phyloP scores from a whole-genome alignment of 108 stramenopile species.

The Skeletonema grethae region DNA sequence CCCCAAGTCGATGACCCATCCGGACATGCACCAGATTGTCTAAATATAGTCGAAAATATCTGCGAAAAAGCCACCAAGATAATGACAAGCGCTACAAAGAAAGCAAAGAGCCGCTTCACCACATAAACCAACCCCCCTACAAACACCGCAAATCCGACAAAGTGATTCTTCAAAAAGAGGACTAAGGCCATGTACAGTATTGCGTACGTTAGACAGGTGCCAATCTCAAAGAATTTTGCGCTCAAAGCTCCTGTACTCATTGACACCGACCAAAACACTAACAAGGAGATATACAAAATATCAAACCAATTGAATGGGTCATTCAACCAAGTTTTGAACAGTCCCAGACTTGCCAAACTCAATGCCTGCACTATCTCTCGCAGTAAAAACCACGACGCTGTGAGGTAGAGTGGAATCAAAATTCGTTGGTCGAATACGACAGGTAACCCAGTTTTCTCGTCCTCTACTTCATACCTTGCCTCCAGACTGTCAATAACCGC shows the following conservation, averaged over 20 bases:
- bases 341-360: constrained; percentile 30
- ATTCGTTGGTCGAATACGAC: neutral
- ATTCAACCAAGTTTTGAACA: constrained; percentile 28
- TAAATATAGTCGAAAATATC: constrained; percentile 75
- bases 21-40: constrained; percentile 43
- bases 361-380: constrained; percentile 43
- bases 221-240: constrained; percentile 27
- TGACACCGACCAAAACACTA: constrained; percentile 30
- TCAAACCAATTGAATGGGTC: constrained; percentile 48
- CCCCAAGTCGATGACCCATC: neutral
- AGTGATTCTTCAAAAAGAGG: constrained; percentile 23
- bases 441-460: no score
- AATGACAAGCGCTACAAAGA: constrained; percentile 61
- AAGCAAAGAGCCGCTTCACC: constrained; percentile 22
- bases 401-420: constrained; percentile 24
- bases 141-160: constrained; percentile 49
- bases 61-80: constrained; percentile 82
- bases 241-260: constrained; percentile 14
- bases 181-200: constrained; percentile 48
- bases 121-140: constrained; percentile 38
- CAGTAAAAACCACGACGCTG: constrained; percentile 25
- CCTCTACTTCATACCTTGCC: neutral
- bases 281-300: constrained; percentile 33
- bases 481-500: constrained; percentile 19
- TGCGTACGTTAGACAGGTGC: constrained; percentile 29